These are phyloP conservation scores for Aspergillus persii DNA, from an alignment of 2,329 filamentous ascomycete genomes.

Conservation along the genomic window DNA sequence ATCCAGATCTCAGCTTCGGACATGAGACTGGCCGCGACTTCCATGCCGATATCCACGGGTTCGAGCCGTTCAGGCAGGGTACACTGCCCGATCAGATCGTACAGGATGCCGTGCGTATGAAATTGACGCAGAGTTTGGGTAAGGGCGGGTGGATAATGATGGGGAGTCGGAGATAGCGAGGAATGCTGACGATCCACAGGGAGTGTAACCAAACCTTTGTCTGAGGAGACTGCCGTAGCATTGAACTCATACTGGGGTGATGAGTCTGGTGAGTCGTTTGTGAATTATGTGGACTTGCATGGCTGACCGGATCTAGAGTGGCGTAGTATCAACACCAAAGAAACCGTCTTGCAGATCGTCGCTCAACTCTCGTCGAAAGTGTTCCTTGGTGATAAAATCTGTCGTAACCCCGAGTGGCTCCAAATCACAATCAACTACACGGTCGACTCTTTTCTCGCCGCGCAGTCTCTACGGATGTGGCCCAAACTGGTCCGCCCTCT, in stretches of 20 bases:
- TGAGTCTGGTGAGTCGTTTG: background rate
- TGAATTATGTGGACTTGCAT: background rate
- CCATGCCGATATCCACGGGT: slow-evolving; percentile 16
- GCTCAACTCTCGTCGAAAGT: slow-evolving; percentile 13
- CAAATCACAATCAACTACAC: slow-evolving; percentile 26
- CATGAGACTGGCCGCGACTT: slow-evolving; percentile 13
- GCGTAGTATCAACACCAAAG: slow-evolving; percentile 8
- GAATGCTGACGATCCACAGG: background rate
- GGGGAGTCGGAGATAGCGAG: too few relatives aligned
- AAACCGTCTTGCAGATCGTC: slow-evolving; percentile 4
- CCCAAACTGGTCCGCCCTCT: slow-evolving; percentile 7
- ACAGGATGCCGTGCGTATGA: slow-evolving; percentile 19
- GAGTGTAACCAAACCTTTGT: slow-evolving; percentile 5
- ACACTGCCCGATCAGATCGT: slow-evolving; percentile 12
- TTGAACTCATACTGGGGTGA: slow-evolving; percentile 8
- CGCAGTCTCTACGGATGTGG: slow-evolving; percentile 9
- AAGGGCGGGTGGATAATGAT: background rate
- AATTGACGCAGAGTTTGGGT: slow-evolving; percentile 25
- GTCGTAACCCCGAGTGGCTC: slow-evolving; percentile 26
- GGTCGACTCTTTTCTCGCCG: slow-evolving; percentile 18
- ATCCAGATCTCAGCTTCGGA: slow-evolving; percentile 18
- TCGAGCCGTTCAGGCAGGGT: slow-evolving; percentile 19
- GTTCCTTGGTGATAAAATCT: slow-evolving; percentile 24
- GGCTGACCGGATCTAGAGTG: slow-evolving; percentile 5
- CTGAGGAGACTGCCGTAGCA: background rate